Percentiles rank a stretch among this genome's conserved stretches.
Conservation (phyloP, 805 yeast species). For the Ogataea chonburiensis region DNA sequence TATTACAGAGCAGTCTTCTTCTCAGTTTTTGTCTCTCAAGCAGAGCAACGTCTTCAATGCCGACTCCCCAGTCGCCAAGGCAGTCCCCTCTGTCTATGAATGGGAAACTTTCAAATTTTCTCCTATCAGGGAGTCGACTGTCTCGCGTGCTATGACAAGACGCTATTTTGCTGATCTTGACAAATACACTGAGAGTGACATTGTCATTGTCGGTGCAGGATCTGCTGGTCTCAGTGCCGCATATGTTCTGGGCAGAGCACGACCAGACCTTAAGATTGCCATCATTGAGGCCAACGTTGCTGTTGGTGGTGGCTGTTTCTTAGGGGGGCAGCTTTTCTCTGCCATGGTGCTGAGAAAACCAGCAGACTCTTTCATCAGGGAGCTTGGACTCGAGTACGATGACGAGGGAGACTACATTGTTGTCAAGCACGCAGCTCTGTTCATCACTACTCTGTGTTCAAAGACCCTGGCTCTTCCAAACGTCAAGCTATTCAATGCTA, state of each 20-base stretch:
- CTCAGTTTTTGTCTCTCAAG: conserved; percentile 24
- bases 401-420: conserved; percentile 81
- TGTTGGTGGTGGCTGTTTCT: conserved; percentile 80
- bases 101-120: conserved; percentile 70
- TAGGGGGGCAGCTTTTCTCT: conserved; percentile 73
- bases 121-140: conserved; percentile 76
- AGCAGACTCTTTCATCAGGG: conserved; percentile 66
- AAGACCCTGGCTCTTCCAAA: conserved; percentile 71
- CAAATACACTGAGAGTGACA: conserved; percentile 71
- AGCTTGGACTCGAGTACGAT: conserved; percentile 62
- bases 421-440: conserved; percentile 76
- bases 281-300: conserved; percentile 73
- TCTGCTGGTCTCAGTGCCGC: conserved; percentile 77
- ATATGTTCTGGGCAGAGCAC: conserved; percentile 65
- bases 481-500: conserved; percentile 74
- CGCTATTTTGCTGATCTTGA: conserved; percentile 73
- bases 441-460: conserved; percentile 68
- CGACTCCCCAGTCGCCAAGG: conserved; percentile 29
- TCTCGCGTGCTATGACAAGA: conserved; percentile 76
- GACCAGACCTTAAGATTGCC: conserved; percentile 75
- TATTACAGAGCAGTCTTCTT: conserved; percentile 14
- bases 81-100: conserved; percentile 39
- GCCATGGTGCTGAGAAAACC: conserved; percentile 82
- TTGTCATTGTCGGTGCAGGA: conserved; percentile 77
- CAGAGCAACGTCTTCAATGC: conserved; percentile 24